These are phyloP conservation scores for Gossypium schwendimanii DNA, from an alignment of 441 rosid genomes.

Conservation along the genomic window DNA sequence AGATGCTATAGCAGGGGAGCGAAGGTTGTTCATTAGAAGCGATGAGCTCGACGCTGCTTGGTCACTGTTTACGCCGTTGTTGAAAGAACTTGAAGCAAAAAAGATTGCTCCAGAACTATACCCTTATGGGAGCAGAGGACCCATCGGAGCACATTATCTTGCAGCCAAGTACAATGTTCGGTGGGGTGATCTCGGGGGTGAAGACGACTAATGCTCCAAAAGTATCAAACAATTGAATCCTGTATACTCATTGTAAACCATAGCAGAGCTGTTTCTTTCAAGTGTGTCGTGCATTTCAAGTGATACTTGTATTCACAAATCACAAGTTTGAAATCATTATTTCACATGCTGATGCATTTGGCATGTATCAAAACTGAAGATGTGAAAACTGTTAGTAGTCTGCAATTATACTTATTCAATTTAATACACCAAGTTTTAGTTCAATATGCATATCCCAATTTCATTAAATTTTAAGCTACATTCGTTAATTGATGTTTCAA, in stretches of 20 bases:
- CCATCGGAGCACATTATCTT: constrained; percentile 82
- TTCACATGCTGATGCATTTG: not conserved
- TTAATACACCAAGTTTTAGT: too few species aligned
- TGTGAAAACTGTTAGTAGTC: too few species aligned
- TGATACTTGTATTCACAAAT: not conserved
- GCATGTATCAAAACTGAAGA: not conserved
- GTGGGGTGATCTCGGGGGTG: constrained; percentile 75
- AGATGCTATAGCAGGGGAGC: constrained; percentile 84
- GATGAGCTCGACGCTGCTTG: constrained; percentile 96
- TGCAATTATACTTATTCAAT: too few species aligned
- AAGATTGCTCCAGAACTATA: constrained; percentile 75
- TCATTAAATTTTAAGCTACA: too few species aligned
- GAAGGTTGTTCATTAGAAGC: constrained; percentile 78
- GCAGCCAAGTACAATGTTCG: constrained; percentile 83
- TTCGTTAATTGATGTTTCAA: too few species aligned
- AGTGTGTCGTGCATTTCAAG: not conserved
- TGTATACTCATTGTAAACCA: not conserved
- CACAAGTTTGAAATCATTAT: not conserved
- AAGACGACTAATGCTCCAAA: constrained; percentile 26
- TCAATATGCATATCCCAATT: too few species aligned
- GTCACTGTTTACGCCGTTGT: constrained; percentile 69
- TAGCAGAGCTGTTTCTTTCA: not conserved
- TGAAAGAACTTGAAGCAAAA: constrained; percentile 64
- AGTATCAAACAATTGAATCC: not conserved
- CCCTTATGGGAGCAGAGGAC: constrained; percentile 89